These are phyloP conservation scores for Botrytis aclada DNA, from an alignment of 2,329 filamentous ascomycete genomes.

Conservation along the genomic window DNA sequence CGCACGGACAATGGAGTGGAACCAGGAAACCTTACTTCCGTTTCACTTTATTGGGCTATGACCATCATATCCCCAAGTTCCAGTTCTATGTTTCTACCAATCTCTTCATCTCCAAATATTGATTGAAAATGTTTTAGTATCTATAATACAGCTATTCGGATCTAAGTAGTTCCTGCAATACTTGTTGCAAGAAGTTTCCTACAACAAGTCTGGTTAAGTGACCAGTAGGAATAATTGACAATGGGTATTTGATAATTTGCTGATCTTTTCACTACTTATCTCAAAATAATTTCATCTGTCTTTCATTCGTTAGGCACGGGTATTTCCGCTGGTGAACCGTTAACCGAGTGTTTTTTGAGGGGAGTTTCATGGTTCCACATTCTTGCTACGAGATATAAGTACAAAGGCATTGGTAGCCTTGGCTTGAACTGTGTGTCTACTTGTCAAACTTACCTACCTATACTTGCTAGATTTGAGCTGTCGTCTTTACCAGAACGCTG, in stretches of 20 bases:
- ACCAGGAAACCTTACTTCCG: not conserved
- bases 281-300: slow-evolving; percentile 2
- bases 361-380: not conserved
- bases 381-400: slow-evolving; percentile 10
- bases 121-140: not conserved
- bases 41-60: slow-evolving; percentile 12
- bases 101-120: not conserved
- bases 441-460: not conserved
- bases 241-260: not conserved
- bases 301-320: slow-evolving; percentile 9
- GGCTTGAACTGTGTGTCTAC: not conserved
- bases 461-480: not conserved
- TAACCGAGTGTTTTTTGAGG: not conserved
- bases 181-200: not conserved
- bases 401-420: not conserved
- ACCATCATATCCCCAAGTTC: slow-evolving; percentile 7
- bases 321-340: not conserved
- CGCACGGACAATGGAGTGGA: slow-evolving; percentile 6
- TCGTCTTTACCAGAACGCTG: not conserved
- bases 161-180: not conserved
- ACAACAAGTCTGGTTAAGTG: not conserved
- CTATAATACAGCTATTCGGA: not conserved
- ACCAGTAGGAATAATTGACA: not conserved
- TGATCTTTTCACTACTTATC: slow-evolving; percentile 1
- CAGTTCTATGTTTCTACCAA: not conserved